phyloP scores from a whole-genome alignment of 23 red algal genomes.

The Chondrus crispus region DNA sequence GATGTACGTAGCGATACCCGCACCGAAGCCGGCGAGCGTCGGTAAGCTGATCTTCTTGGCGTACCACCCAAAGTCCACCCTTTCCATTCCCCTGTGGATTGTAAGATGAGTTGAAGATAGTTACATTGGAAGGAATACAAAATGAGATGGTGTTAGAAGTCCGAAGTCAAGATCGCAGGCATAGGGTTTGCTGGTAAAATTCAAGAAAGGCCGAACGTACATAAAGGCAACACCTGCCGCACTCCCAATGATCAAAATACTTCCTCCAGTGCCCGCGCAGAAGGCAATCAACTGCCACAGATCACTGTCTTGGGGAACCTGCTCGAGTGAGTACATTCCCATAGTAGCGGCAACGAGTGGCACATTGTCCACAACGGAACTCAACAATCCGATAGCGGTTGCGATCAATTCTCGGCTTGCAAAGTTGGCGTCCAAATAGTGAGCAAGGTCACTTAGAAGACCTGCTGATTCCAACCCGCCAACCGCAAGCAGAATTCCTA shows the following conservation, averaged over 20 bases:
- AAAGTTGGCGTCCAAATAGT: conserved; percentile 64
- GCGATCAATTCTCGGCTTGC: conserved; percentile 75
- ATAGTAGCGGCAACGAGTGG: conserved; percentile 96
- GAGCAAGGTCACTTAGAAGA: conserved; percentile 61
- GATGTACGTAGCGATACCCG: conserved; percentile 67
- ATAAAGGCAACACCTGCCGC: conserved; percentile 97
- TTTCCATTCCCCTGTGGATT: conserved; percentile 76
- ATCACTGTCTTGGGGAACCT: conserved; percentile 66
- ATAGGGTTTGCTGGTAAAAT: no score
- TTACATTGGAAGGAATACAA: no score
- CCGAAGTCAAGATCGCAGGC: no score
- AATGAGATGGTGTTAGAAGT: no score
- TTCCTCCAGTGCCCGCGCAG: conserved; percentile 89
- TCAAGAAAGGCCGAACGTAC: conserved; percentile 28
- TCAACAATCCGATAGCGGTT: conserved; percentile 79
- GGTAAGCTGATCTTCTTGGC: conserved; percentile 72
- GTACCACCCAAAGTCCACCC: conserved; percentile 95
- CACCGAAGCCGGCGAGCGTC: conserved; percentile 81
- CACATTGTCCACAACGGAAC: conserved; percentile 95
- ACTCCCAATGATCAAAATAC: conserved; percentile 87
- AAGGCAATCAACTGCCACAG: conserved; percentile 97
- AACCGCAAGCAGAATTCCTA: conserved; percentile 92
- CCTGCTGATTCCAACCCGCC: conserved; percentile 89
- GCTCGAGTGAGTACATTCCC: conserved; percentile 93
- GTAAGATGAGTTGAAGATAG: not conserved